Evolutionary conservation across 805 yeast genomes (phyloP).

Genomic region (Torulaspora franciscae): DNA sequence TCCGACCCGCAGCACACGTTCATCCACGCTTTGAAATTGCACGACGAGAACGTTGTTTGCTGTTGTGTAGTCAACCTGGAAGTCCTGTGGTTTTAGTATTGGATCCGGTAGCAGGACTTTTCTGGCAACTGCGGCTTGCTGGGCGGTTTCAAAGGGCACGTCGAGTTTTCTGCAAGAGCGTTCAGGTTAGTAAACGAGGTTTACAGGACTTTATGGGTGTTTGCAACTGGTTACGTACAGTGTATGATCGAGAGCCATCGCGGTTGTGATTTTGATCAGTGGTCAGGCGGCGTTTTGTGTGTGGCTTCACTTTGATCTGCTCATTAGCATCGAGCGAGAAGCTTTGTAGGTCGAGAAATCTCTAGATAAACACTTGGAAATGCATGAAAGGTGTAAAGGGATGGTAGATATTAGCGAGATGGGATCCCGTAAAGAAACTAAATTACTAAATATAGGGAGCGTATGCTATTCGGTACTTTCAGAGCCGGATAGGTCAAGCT

Average conservation of each 20-base stretch:
- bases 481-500: neutral
- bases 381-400: neutral
- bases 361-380: neutral
- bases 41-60: constrained; percentile 40
- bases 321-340: constrained; percentile 2
- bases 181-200: constrained; percentile 10
- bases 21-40: constrained; percentile 57
- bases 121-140: constrained; percentile 61
- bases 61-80: constrained; percentile 44
- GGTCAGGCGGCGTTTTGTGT: neutral
- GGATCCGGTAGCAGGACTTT: constrained; percentile 73
- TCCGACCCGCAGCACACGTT: constrained; percentile 76
- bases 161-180: constrained; percentile 37
- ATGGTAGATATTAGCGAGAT: neutral
- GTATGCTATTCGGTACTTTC: constrained; percentile 10
- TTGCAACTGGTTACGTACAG: constrained; percentile 14
- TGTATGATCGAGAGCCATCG: constrained; percentile 17
- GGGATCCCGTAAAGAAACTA: neutral
- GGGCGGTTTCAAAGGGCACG: constrained; percentile 57
- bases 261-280: neutral
- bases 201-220: neutral
- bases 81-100: constrained; percentile 64
- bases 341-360: neutral
- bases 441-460: constrained; percentile 5
- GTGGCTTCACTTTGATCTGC: neutral